Evolutionary conservation across 768 basidiomycete species (phyloP).

Genomic region (Tricholoma flavovirens): DNA sequence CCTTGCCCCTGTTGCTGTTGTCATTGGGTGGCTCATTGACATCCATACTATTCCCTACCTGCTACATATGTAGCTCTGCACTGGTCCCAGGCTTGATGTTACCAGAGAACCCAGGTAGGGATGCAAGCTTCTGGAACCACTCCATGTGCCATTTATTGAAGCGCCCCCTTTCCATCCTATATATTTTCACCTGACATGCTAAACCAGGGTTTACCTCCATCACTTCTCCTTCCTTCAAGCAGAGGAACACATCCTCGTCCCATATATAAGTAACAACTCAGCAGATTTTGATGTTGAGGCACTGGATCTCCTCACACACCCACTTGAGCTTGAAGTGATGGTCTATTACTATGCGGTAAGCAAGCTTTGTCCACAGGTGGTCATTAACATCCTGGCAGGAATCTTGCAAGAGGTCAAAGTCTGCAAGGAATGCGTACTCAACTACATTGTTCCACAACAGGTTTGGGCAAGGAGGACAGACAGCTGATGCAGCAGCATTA

Average conservation of each 20-base stretch:
- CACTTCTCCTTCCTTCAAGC: not conserved
- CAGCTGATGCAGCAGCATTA: constrained; percentile 15
- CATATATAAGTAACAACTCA: constrained; percentile 15
- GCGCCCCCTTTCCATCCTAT: not conserved
- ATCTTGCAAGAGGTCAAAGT: constrained; percentile 19
- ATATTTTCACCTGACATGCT: not conserved
- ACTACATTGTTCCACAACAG: constrained; percentile 23
- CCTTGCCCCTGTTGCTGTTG: not conserved
- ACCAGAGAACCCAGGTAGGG: not conserved
- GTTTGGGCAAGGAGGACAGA: constrained; percentile 9
- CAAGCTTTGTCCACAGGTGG: constrained; percentile 16
- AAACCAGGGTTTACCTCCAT: not conserved
- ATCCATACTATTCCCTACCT: not conserved
- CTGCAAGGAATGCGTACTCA: constrained; percentile 18
- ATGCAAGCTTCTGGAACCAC: not conserved
- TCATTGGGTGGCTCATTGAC: not conserved
- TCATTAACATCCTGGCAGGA: constrained; percentile 11
- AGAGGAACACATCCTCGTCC: constrained; percentile 5
- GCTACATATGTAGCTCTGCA: not conserved
- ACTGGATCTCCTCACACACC: constrained; percentile 20
- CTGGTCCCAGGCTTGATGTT: not conserved
- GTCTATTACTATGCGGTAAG: constrained; percentile 11
- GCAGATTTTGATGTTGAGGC: constrained; percentile 19
- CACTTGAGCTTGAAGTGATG: constrained; percentile 14
- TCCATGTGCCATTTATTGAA: constrained; percentile 1